These are phyloP conservation scores for Magnolia kwangsiensis DNA, from an alignment of 164 flowering plant species.

Conservation along the genomic window DNA sequence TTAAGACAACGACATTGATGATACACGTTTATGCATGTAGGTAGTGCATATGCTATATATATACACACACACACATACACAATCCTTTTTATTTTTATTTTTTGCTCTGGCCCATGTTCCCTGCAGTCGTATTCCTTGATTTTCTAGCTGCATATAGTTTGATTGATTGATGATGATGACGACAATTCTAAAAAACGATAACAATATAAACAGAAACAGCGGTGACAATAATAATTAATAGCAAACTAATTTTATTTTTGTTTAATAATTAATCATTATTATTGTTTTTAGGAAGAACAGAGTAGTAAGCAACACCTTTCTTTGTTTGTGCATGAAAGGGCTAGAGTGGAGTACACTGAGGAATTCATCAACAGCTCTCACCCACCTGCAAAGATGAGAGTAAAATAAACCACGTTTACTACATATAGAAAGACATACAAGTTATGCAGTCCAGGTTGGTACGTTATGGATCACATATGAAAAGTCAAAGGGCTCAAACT, in stretches of 20 bases:
- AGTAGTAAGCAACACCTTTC: constrained; percentile 24
- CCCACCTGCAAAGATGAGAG: constrained; percentile 50
- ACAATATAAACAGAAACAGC: background rate
- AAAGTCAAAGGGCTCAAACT: background rate
- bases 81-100: no score
- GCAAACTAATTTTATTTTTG: background rate
- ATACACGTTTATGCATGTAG: background rate
- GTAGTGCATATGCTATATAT: no score
- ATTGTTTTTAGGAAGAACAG: background rate
- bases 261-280: background rate
- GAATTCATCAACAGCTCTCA: constrained; percentile 53
- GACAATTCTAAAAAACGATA: background rate
- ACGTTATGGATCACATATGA: background rate
- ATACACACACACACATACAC: no score
- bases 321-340: constrained; percentile 32
- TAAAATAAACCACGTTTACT: background rate
- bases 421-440: background rate
- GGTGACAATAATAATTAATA: no score
- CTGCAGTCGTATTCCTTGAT: no score
- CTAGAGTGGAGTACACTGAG: constrained; percentile 36
- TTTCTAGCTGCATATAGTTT: no score
- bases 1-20: background rate
- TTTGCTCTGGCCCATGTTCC: background rate
- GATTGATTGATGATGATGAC: no score
- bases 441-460: background rate